Percentiles rank a stretch among this genome's conserved stretches.
These are phyloP conservation scores for Coemansia sp. DNA, from an alignment of 192 early-diverging fungal genomes.

Conservation along the genomic window DNA sequence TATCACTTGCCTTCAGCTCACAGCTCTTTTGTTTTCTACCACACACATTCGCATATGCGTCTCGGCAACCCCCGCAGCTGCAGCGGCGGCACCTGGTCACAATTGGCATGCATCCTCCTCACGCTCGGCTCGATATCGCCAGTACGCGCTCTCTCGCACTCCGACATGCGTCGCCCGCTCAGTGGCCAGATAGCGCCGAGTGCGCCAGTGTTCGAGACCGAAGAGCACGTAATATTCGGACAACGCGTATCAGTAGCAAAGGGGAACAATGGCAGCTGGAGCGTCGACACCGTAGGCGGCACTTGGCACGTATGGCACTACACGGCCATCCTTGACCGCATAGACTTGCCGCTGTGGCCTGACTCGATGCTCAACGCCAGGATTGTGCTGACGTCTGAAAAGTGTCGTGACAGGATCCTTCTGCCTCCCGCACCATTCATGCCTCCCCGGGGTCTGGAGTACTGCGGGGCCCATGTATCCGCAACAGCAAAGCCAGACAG, in stretches of 20 bases:
- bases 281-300: constrained; percentile 21
- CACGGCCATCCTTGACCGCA: constrained; percentile 24
- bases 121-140: background rate
- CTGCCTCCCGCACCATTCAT: constrained; percentile 40
- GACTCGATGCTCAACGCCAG: constrained; percentile 32
- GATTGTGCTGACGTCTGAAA: constrained; percentile 36
- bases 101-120: background rate
- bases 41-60: background rate
- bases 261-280: constrained; percentile 15
- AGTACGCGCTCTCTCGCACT: constrained; percentile 23
- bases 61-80: background rate
- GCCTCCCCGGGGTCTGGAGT: constrained; percentile 31
- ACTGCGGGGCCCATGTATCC: constrained; percentile 38
- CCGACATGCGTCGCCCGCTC: constrained; percentile 32
- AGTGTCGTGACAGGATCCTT: constrained; percentile 33
- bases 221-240: constrained; percentile 45
- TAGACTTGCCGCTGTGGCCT: constrained; percentile 48
- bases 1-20: background rate
- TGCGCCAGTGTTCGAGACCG: constrained; percentile 8
- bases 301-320: constrained; percentile 52
- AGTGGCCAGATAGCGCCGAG: background rate
- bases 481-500: constrained; percentile 21
- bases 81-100: background rate
- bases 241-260: constrained; percentile 23
- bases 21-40: background rate